phyloP scores from a whole-genome alignment of 768 basidiomycete genomes.

The Rhodocollybia butyracea region DNA sequence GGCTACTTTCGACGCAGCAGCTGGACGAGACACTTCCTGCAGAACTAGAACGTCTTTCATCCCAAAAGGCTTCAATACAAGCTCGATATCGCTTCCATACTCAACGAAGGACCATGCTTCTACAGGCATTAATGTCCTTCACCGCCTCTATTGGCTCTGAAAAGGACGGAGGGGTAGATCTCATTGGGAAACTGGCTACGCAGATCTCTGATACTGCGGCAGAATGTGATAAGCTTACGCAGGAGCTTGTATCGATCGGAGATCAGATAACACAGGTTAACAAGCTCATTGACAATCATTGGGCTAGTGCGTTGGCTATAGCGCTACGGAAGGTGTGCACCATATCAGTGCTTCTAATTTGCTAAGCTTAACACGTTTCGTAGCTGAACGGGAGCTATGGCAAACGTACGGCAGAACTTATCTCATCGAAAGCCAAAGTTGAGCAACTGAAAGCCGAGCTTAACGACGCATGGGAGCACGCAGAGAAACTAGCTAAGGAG shows the following conservation, averaged over 20 bases:
- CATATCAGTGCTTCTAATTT: background rate
- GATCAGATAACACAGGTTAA: constrained; percentile 68
- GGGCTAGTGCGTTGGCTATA: constrained; percentile 73
- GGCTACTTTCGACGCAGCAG: constrained; percentile 60
- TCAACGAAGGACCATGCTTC: constrained; percentile 63
- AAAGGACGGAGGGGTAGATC: constrained; percentile 32
- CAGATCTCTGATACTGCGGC: constrained; percentile 61
- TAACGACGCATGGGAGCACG: constrained; percentile 79
- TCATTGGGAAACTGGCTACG: constrained; percentile 40
- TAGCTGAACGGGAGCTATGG: constrained; percentile 71
- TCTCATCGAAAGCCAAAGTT: constrained; percentile 42
- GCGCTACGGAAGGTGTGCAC: constrained; percentile 63
- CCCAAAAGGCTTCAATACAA: constrained; percentile 51
- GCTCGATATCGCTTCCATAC: constrained; percentile 66
- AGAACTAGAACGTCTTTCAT: constrained; percentile 57
- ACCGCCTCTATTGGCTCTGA: constrained; percentile 24
- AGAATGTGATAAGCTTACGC: constrained; percentile 55
- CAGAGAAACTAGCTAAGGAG: constrained; percentile 68
- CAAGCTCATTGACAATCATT: constrained; percentile 60
- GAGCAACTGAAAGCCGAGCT: constrained; percentile 58
- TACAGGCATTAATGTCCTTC: constrained; percentile 65
- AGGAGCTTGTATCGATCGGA: constrained; percentile 51
- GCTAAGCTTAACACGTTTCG: background rate
- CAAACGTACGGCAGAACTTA: constrained; percentile 57
- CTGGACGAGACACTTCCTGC: constrained; percentile 56